Base-by-base conservation (phyloP, 148 eudicot genomes). In the Simmondsia chinensis region DNA sequence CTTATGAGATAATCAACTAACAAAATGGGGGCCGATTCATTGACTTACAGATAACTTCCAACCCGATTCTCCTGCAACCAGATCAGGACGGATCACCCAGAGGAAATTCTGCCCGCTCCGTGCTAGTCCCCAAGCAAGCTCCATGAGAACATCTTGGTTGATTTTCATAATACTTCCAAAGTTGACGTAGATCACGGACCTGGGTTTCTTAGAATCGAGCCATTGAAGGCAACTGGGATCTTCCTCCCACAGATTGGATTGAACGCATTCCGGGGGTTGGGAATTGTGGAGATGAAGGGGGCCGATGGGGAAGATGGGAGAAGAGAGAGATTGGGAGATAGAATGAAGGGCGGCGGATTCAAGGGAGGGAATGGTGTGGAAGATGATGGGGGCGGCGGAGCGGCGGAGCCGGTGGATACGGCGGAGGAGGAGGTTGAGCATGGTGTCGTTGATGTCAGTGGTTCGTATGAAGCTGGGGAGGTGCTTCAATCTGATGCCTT, bases 181-280 rank as follows among this genome's bases (percentile, higher is more conserved):
- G 27, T 29, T 34, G 6, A 52, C 47, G 20, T 53, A 52, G 28
- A 52, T 10, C 21, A 52, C 29, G 4, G 57, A 39, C 2, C 23
- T 30, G 14, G 57, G 47, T 20, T 39, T 38, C 21, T 52, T 36
- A n/a, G 47, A 52, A 21, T 52, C 57, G 31, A 52, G 57, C 57
- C 57, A 52, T 30, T 39, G 27, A 26, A 52, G 8, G 30, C 14
- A 29, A 2, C 40, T 20, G 39, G 5, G 0, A 13, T 21, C 15
- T 13, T 22, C 50, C 13, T 23, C 25, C n/a, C n/a, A n/a, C n/a
- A n/a, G n/a, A n/a, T n/a, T n/a, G n/a, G n/a, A 14, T 30, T 28
- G 35, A 10, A 5, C 1, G 7, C 48, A 22, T 20, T 28, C 10
- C 2, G 3, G 30, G 32, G 21, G 20, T 7, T 2, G 28, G 39